Conservation (phyloP, 202 grass and related monocot genomes). For the Schoenoplectus tabernaemontani region DNA sequence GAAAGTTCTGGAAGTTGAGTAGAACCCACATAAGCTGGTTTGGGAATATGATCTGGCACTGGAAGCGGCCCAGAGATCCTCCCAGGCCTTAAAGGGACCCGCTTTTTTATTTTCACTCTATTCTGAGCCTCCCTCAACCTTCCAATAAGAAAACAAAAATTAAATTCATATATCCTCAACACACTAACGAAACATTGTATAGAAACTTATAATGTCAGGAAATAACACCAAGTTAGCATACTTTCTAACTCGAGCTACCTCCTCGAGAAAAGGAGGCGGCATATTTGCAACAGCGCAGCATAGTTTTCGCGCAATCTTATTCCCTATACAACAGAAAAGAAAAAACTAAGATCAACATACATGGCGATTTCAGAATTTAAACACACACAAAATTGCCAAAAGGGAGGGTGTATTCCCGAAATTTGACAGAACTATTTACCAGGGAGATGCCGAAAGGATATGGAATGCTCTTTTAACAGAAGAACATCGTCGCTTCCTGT, state of each 20-base stretch:
- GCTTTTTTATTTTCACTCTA: constrained; percentile 50
- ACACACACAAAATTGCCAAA: background rate
- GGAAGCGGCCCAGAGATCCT: constrained; percentile 50
- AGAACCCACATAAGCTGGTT: constrained; percentile 64
- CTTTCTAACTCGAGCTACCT: constrained; percentile 39
- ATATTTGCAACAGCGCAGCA: constrained; percentile 30
- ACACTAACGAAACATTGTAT: background rate
- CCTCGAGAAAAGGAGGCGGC: constrained; percentile 45
- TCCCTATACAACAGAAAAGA: constrained; percentile 28
- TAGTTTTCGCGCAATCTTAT: constrained; percentile 23
- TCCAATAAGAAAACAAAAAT: background rate
- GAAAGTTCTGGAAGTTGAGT: constrained; percentile 47
- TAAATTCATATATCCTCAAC: background rate
- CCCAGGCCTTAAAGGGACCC: constrained; percentile 56
- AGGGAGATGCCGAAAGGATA: background rate
- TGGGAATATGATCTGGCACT: constrained; percentile 65
- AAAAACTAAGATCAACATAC: background rate
- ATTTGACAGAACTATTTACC: background rate
- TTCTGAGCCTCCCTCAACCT: constrained; percentile 45
- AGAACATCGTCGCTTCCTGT: background rate
- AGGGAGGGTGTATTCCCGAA: background rate
- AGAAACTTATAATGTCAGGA: background rate
- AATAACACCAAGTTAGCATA: constrained; percentile 18
- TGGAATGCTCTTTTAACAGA: background rate
- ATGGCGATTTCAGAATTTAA: background rate